phyloP scores from a whole-genome alignment of 768 basidiomycete species.

The Suillus spraguei region DNA sequence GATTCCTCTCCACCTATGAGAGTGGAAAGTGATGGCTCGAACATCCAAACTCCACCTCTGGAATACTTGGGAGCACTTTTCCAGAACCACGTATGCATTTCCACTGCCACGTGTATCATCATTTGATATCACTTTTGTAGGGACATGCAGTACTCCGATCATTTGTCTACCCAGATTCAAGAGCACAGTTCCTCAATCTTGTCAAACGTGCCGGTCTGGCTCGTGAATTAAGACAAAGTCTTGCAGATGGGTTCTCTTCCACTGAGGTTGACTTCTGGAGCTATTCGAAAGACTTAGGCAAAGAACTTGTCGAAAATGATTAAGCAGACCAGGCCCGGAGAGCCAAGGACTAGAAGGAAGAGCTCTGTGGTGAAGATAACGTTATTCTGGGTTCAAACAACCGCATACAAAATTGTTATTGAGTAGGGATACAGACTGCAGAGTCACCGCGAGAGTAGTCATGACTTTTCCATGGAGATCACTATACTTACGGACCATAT shows the following conservation, averaged over 20 bases:
- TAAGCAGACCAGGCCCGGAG: neutral
- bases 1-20: slow-evolving; percentile 23
- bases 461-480: neutral
- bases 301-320: neutral
- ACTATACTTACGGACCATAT: neutral
- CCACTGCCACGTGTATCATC: slow-evolving; percentile 10
- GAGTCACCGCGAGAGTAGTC: neutral
- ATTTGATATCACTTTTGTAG: slow-evolving; percentile 37
- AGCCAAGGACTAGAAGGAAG: neutral
- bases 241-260: slow-evolving; percentile 32
- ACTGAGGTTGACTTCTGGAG: slow-evolving; percentile 70
- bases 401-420: too few relatives aligned
- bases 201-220: slow-evolving; percentile 50
- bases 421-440: neutral
- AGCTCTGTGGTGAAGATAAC: neutral
- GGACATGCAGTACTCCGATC: slow-evolving; percentile 53
- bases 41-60: slow-evolving; percentile 31
- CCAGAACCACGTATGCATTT: slow-evolving; percentile 55
- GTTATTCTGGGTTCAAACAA: neutral
- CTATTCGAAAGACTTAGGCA: slow-evolving; percentile 39
- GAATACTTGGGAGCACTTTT: slow-evolving; percentile 55
- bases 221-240: slow-evolving; percentile 24
- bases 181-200: slow-evolving; percentile 63
- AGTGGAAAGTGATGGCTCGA: slow-evolving; percentile 9
- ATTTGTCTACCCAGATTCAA: slow-evolving; percentile 78